A percentile compares a stretch with the other conserved stretches of the same genome.
phyloP scores from a whole-genome alignment of 768 basidiomycete species.

The Cystobasidium ongulense region DNA sequence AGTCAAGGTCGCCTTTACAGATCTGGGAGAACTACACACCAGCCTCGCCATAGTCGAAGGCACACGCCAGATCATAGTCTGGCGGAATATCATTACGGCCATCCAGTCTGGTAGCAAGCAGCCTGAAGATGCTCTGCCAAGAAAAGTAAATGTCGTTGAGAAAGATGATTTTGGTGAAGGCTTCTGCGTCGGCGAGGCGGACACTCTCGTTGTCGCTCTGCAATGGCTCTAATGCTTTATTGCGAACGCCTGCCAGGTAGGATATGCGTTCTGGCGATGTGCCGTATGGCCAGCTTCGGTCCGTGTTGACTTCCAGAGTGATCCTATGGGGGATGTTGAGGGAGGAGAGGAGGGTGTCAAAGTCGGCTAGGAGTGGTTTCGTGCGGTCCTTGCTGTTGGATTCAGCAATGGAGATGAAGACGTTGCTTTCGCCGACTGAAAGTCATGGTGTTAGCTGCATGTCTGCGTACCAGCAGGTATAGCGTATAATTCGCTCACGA shows the following conservation, averaged over 20 bases:
- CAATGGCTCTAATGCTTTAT: slow-evolving; percentile 2
- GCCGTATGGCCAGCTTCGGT: slow-evolving; percentile 7
- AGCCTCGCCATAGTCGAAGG: background rate
- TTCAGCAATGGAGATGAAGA: slow-evolving; percentile 20
- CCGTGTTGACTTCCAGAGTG: background rate
- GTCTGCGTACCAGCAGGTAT: background rate
- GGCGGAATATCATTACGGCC: background rate
- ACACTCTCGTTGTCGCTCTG: background rate
- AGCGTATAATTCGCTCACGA: background rate
- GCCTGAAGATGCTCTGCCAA: slow-evolving; percentile 8
- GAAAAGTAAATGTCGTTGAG: slow-evolving; percentile 24
- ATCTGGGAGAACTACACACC: background rate
- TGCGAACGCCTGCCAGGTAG: slow-evolving; percentile 11
- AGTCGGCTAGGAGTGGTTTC: background rate
- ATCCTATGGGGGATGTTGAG: background rate
- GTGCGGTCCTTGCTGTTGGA: slow-evolving; percentile 21
- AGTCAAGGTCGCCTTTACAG: background rate
- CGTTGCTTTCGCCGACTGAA: background rate
- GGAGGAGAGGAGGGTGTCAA: background rate
- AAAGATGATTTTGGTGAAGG: slow-evolving; percentile 8
- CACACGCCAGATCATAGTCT: slow-evolving; percentile 22
- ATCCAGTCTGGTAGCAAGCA: background rate
- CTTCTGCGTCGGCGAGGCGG: background rate
- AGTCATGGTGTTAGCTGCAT: too few species aligned
- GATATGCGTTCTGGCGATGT: slow-evolving; percentile 1